phyloP scores from a whole-genome alignment of 768 basidiomycete species.

The Rhodotorula graminis region DNA sequence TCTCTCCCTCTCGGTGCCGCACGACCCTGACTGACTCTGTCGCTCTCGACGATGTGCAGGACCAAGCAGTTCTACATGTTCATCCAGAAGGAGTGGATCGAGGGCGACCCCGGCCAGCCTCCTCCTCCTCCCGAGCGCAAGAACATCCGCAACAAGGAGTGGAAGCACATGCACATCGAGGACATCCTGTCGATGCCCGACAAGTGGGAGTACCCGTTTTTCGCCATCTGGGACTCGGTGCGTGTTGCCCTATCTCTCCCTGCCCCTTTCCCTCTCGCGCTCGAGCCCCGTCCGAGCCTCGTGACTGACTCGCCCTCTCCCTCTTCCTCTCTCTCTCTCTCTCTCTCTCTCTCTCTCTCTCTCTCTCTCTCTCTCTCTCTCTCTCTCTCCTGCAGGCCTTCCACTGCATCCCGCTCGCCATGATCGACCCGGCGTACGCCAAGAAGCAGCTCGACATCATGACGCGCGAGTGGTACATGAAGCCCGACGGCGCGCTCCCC shows the following conservation, averaged over 20 bases:
- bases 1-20: background rate
- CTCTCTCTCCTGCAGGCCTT: conserved; percentile 86
- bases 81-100: conserved; percentile 92
- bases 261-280: background rate
- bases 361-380: conserved; percentile 1
- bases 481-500: conserved; percentile 96
- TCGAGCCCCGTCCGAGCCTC: background rate
- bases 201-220: conserved; percentile 99
- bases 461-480: conserved; percentile 96
- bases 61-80: conserved; percentile 97
- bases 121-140: conserved; percentile 87
- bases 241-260: background rate
- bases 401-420: conserved; percentile 94
- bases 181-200: conserved; percentile 99
- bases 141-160: conserved; percentile 81
- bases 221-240: conserved; percentile 61
- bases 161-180: conserved; percentile 91
- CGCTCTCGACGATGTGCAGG: conserved; percentile 38
- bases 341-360: no score
- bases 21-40: background rate
- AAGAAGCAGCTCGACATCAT: conserved; percentile 96
- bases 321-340: background rate
- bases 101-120: conserved; percentile 92
- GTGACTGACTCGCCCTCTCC: background rate
- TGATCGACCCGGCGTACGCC: conserved; percentile 90